Evolutionary conservation across 2,329 filamentous ascomycete species (phyloP).

Genomic region (Exophiala sideris): DNA sequence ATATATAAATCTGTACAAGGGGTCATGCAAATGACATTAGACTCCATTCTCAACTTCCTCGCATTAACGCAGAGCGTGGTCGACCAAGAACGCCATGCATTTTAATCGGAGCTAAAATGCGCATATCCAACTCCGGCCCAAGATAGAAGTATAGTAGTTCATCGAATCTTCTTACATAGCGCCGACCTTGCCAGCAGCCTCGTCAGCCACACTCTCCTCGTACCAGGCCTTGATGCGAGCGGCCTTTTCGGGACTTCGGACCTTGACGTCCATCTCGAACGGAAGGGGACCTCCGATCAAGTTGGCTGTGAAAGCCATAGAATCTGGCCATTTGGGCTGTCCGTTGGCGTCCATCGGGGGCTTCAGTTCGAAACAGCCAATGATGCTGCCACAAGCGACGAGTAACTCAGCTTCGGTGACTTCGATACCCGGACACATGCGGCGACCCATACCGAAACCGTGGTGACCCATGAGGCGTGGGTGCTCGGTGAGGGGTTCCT

Average conservation of each 20-base stretch:
- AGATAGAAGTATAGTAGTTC: not conserved
- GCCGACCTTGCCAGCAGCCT: slow-evolving; percentile 25
- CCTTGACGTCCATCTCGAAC: slow-evolving; percentile 30
- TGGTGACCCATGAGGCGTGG: slow-evolving; percentile 30
- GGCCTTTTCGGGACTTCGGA: slow-evolving; percentile 26
- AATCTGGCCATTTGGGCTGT: slow-evolving; percentile 25
- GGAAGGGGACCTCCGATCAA: slow-evolving; percentile 29
- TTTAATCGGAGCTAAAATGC: not conserved
- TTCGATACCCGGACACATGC: slow-evolving; percentile 32
- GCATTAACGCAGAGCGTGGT: too few species aligned
- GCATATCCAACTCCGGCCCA: not conserved
- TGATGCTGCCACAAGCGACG: slow-evolving; percentile 29
- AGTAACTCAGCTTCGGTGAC: slow-evolving; percentile 29
- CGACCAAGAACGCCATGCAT: not conserved
- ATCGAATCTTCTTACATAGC: slow-evolving; percentile 13
- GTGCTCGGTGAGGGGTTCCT: slow-evolving; percentile 32
- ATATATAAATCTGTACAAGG: too few species aligned
- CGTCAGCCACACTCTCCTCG: slow-evolving; percentile 27
- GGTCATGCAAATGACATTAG: too few species aligned
- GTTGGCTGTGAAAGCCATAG: slow-evolving; percentile 27
- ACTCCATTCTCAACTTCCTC: too few species aligned
- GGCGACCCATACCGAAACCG: slow-evolving; percentile 32
- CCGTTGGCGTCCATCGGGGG: slow-evolving; percentile 27
- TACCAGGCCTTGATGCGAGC: slow-evolving; percentile 29
- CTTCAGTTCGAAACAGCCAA: slow-evolving; percentile 28